Base-by-base conservation (phyloP, 2,329 filamentous ascomycete species). In the Claviceps pusilla region DNA sequence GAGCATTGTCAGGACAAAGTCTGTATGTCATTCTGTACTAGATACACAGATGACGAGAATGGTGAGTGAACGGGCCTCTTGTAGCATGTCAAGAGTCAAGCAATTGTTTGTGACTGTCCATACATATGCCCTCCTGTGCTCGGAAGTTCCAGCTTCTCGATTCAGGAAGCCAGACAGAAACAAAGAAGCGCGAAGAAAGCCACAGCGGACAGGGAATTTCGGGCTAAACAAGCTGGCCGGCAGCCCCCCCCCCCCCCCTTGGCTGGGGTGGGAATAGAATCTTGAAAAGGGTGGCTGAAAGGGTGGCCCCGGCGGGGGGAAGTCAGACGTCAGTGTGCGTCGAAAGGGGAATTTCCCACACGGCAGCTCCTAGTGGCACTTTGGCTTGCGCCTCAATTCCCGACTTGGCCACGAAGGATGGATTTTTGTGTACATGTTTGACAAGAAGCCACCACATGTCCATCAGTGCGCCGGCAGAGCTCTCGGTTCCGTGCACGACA, bases 91-190 rank as follows among this genome's bases (percentile, higher is more conserved):
- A 12, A 31, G 29, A 16, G 28, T 7, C 29, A 41, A 45, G 39
- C 24, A 24, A 24, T 33, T n/a, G 16, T 29, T 28, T 6, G 43
- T 12, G 28, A 24, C 43, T 28, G n/a, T 12, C 10, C 10, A 10
- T 19, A 24, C 46, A 10, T 37, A 28, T 11, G 33, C 43, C 16
- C 46, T 45, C 52, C 52, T 53, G 48, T 48, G 51, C 52, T 55
- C 53, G 55, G 53, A 57, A 54, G 50, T 50, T 45, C 57, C 55
- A 55, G 55, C 50, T 54, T 50, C 41, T 61, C 58, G 54, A 57
- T 59, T 58, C 57, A 59, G 59, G 61, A 65, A 65, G 59, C 56
- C 61, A 57, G 59, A 61, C 62, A 59, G 63, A 66, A 66, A 63
- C 59, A 60, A 57, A 63, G 64, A 66, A 66, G 60, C 56, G 54